Conservation (phyloP, 2,329 filamentous ascomycete genomes). For the Colletotrichum sp. region DNA sequence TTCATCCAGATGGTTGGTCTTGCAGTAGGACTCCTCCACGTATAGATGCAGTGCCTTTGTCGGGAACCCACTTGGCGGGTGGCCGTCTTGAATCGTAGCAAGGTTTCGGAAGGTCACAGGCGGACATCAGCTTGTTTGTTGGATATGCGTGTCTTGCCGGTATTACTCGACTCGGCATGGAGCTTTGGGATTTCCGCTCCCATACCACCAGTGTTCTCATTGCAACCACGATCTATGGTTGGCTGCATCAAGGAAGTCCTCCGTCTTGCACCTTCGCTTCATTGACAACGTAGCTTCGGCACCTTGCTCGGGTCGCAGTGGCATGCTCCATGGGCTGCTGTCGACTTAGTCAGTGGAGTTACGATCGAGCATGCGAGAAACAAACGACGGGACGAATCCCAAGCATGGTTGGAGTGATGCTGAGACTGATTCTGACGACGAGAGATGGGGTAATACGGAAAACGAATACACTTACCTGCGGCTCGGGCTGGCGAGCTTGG, state of each 20-base stretch:
- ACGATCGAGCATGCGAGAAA: too few relatives aligned
- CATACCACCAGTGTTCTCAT: background rate
- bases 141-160: background rate
- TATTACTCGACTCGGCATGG: background rate
- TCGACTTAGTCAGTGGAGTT: too few relatives aligned
- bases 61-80: background rate
- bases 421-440: too few relatives aligned
- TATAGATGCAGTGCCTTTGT: background rate
- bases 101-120: background rate
- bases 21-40: background rate
- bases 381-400: too few relatives aligned
- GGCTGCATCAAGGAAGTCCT: fast-evolving
- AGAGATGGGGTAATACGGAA: too few relatives aligned
- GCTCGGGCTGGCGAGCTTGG: too few relatives aligned
- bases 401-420: too few relatives aligned
- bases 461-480: too few relatives aligned
- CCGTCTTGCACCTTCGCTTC: background rate
- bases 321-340: too few relatives aligned
- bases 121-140: background rate
- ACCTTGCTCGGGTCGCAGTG: background rate
- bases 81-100: background rate
- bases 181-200: background rate
- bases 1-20: background rate
- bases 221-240: fast-evolving
- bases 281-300: background rate